These are phyloP conservation scores for Theobroma grandiflorum DNA, from an alignment of 441 rosid species.

Conservation along the genomic window DNA sequence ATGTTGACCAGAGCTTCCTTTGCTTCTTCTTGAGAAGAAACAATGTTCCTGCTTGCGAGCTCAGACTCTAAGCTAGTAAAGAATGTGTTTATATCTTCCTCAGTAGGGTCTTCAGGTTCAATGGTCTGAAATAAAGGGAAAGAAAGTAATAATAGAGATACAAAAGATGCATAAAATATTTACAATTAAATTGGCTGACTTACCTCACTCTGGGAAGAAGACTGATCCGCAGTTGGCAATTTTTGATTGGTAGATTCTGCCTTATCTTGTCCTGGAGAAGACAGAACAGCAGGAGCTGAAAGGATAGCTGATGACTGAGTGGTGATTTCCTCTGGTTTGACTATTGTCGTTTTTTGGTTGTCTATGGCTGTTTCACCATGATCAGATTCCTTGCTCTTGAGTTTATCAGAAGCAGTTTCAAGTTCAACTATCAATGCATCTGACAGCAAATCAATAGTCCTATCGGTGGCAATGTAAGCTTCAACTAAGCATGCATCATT, in stretches of 20 bases:
- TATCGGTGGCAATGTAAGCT: not conserved
- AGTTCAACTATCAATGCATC: not conserved
- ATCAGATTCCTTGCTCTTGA: not conserved
- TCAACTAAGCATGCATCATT: constrained; percentile 15
- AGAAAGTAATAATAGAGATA: not conserved
- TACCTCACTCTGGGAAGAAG: not conserved
- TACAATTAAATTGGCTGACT: not conserved
- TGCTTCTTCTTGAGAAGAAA: not conserved
- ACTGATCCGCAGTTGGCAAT: not conserved
- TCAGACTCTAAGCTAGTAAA: not conserved
- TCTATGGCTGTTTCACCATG: not conserved
- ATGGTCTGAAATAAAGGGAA: not conserved
- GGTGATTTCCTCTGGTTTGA: not conserved
- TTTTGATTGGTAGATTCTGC: not conserved
- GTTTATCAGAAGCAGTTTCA: not conserved
- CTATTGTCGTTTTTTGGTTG: not conserved
- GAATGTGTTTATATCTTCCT: not conserved
- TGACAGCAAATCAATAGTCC: not conserved
- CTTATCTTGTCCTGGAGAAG: too few species aligned
- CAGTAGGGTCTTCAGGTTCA: constrained; percentile 5
- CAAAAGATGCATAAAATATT: not conserved
- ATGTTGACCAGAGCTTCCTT: constrained; percentile 6
- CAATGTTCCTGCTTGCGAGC: not conserved
- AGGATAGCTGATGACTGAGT: not conserved
- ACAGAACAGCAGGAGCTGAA: not conserved